Evolutionary conservation across 805 yeast genomes (phyloP).

Genomic region (Diddensiella santjacobensis): DNA sequence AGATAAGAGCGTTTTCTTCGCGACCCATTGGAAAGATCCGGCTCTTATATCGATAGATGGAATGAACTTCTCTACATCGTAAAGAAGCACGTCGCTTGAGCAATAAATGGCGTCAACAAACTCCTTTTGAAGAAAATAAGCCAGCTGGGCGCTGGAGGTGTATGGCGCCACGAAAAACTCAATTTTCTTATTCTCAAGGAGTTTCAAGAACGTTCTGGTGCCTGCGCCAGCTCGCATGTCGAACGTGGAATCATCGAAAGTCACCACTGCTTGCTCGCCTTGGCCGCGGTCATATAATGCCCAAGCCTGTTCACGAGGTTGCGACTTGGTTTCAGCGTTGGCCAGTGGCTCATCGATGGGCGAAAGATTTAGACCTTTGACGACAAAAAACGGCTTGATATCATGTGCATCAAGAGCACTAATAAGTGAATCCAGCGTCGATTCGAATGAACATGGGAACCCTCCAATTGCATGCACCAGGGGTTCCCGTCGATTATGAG

Average conservation of each 20-base stretch:
- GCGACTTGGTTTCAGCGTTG: conserved; percentile 19
- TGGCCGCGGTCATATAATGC: conserved; percentile 37
- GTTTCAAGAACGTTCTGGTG: conserved; percentile 47
- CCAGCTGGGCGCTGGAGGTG: conserved; percentile 73
- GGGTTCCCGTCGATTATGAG: conserved; percentile 59
- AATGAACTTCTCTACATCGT: conserved; percentile 65
- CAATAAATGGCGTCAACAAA: conserved; percentile 76
- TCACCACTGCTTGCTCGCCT: conserved; percentile 28
- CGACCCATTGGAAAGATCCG: conserved; percentile 64
- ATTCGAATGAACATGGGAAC: conserved; percentile 59
- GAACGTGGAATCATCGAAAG: conserved; percentile 28
- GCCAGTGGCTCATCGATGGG: conserved; percentile 19
- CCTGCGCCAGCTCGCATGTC: conserved; percentile 19
- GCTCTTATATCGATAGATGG: conserved; percentile 63
- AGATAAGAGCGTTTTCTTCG: conserved; percentile 50
- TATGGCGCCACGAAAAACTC: conserved; percentile 80
- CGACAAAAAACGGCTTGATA: conserved; percentile 76
- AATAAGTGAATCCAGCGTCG: conserved; percentile 58
- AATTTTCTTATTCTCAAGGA: conserved; percentile 51
- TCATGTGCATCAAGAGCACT: conserved; percentile 54
- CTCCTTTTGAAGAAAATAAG: conserved; percentile 54
- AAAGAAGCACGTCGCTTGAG: conserved; percentile 71
- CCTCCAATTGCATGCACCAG: conserved; percentile 78
- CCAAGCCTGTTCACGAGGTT: conserved; percentile 40
- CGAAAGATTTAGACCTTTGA: conserved; percentile 58